phyloP scores from a whole-genome alignment of 495 filamentous ascomycete genomes.

The Aspergillus nidulans region DNA sequence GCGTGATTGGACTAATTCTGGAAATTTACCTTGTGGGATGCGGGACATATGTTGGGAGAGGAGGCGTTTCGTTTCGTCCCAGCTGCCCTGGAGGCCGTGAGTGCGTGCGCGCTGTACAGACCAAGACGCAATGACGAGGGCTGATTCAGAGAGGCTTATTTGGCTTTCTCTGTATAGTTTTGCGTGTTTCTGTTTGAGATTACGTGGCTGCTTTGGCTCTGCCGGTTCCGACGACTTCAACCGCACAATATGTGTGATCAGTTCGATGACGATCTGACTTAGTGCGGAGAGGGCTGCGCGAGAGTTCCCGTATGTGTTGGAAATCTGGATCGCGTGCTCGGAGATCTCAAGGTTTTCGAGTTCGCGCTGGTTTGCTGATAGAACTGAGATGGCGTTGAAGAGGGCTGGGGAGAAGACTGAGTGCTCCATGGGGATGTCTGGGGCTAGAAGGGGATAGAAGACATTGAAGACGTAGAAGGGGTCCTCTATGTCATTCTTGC shows the following conservation, averaged over 20 bases:
- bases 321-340: slow-evolving; percentile 30
- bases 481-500: slow-evolving; percentile 28
- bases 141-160: slow-evolving; percentile 37
- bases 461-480: slow-evolving; percentile 48
- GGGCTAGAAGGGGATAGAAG: slow-evolving; percentile 37
- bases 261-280: slow-evolving; percentile 41
- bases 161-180: slow-evolving; percentile 43
- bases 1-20: slow-evolving; percentile 25
- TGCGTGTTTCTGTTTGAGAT: slow-evolving; percentile 38
- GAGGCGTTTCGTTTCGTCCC: slow-evolving; percentile 33
- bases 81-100: slow-evolving; percentile 24
- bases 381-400: slow-evolving; percentile 37
- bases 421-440: slow-evolving; percentile 35
- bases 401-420: slow-evolving; percentile 44
- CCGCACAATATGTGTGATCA: slow-evolving; percentile 38
- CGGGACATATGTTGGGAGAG: slow-evolving; percentile 29
- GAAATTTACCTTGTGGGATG: slow-evolving; percentile 30
- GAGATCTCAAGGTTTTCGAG: slow-evolving; percentile 33
- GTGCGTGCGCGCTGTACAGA: slow-evolving; percentile 32
- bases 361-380: slow-evolving; percentile 41
- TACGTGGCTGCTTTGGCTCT: slow-evolving; percentile 24
- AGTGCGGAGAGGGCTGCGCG: slow-evolving; percentile 35
- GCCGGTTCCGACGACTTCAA: slow-evolving; percentile 26
- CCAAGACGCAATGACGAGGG: slow-evolving; percentile 39
- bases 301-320: slow-evolving; percentile 31